phyloP scores from a whole-genome alignment of 441 rosid species.

The Croton setiger region DNA sequence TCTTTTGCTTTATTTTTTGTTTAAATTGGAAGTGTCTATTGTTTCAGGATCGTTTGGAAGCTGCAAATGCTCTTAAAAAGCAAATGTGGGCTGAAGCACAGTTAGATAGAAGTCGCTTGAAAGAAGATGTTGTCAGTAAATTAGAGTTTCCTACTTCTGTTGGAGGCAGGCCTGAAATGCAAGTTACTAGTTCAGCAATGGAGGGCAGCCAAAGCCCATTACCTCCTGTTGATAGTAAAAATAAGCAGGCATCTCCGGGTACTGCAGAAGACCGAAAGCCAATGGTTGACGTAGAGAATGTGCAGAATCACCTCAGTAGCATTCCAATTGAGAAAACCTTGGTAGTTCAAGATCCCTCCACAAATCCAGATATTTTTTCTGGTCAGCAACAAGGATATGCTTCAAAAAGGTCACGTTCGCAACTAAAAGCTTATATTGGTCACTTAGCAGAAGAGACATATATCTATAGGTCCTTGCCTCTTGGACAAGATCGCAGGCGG shows the following conservation, averaged over 20 bases:
- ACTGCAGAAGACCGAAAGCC: slow-evolving; percentile 51
- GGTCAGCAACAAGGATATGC: slow-evolving; percentile 64
- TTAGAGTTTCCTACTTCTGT: slow-evolving; percentile 42
- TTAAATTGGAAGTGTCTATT: slow-evolving; percentile 25
- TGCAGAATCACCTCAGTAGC: slow-evolving; percentile 37
- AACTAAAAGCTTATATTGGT: slow-evolving; percentile 80
- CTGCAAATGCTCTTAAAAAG: slow-evolving; percentile 96
- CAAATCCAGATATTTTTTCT: slow-evolving; percentile 48
- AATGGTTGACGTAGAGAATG: slow-evolving; percentile 37
- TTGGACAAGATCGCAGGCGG: slow-evolving; percentile 97
- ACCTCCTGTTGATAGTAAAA: slow-evolving; percentile 36
- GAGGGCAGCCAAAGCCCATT: slow-evolving; percentile 62
- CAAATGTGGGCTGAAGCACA: slow-evolving; percentile 99
- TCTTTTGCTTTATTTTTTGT: slow-evolving; percentile 3
- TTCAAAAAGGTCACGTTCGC: slow-evolving; percentile 86
- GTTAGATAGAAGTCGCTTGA: slow-evolving; percentile 77
- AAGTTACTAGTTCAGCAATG: slow-evolving; percentile 28
- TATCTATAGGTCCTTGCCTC: slow-evolving; percentile 93
- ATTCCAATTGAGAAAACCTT: slow-evolving; percentile 44
- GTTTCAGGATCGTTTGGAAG: slow-evolving; percentile 95
- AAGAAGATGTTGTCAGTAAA: slow-evolving; percentile 63
- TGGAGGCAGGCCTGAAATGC: slow-evolving; percentile 53
- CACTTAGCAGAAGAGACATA: slow-evolving; percentile 95
- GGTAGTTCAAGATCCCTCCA: slow-evolving; percentile 46
- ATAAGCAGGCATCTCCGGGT: slow-evolving; percentile 49